Conservation (phyloP, 2,329 filamentous ascomycete species). For the Pyrenochaeta sp. region DNA sequence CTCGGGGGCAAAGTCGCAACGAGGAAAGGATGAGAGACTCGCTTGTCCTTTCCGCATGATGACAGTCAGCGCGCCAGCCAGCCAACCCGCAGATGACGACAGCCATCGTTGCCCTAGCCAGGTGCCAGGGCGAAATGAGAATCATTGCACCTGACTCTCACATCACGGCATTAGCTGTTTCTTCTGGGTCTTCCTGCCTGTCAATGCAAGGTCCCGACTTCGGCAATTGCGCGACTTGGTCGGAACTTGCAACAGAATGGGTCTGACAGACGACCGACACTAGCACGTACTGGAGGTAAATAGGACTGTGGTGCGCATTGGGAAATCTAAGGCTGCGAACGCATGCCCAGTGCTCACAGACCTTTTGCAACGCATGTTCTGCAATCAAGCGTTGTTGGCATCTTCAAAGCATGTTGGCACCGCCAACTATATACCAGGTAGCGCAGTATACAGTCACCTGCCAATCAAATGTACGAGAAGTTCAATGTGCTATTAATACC, state of each 20-base stretch:
- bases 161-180: conserved; percentile 1
- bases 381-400: too few relatives aligned
- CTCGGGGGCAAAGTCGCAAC: not conserved
- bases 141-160: conserved; percentile 3
- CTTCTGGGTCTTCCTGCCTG: conserved; percentile 4
- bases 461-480: too few relatives aligned
- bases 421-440: too few relatives aligned
- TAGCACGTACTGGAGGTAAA: too few relatives aligned
- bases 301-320: too few relatives aligned
- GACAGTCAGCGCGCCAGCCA: conserved; percentile 1
- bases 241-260: conserved; percentile 20
- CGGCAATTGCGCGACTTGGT: conserved; percentile 9
- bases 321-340: conserved; percentile 12
- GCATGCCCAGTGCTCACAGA: conserved; percentile 12
- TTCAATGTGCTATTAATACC: too few relatives aligned
- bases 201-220: conserved; percentile 18
- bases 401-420: not conserved
- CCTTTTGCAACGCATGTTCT: not conserved
- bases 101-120: not conserved
- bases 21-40: conserved; percentile 1
- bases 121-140: too few relatives aligned
- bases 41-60: conserved; percentile 9
- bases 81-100: not conserved
- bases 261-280: too few relatives aligned
- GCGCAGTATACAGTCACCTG: not conserved